Evolutionary conservation across 495 filamentous ascomycete genomes (phyloP), one percentile per base, ranked within the genome.

Genomic region (Neurospora cerealis): DNA sequence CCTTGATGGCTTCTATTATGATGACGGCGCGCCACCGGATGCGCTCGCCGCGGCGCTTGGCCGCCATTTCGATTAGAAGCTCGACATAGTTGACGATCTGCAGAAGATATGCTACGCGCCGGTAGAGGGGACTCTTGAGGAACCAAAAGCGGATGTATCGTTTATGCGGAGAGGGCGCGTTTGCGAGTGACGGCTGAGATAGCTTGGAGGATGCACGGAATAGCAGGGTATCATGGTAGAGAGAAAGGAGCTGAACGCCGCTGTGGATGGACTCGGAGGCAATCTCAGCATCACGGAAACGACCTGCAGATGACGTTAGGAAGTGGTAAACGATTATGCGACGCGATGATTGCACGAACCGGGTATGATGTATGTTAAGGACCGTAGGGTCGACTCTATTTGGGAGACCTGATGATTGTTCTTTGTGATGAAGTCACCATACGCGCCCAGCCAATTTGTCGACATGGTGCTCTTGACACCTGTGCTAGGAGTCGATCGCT

Each of bases 1-100:
- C 96, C 80, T 99, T 99, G 72, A 94, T 85, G 10, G 88, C 85
- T 83, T 99, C 96, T 34, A 98, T 87, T 4, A 96, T 78, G 11
- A 98, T 90, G n/a, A 98, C 89, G 2, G 96, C 89, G 66, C 93
- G 89, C 96, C 96, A 98, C 19, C 93, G 90, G 46, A 91, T 83
- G 78, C 89, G 92, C 82, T 98, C 93, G 41, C 93, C 87, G 73
- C 90, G 89, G 46, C 94, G 88, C 81, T 96, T 95, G 40, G 95
- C 95, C 10, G 91, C 86, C 87, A 89, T 89, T 80, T 97, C 94
- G 88, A 93, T 93, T 7, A 97, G 84, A 13, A 97, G 83, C 81
- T 97, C 94, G 1, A 94, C 96, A 79, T 98, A 98, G 75, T 94
- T 93, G 62, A 97, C 91, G 81, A 96, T 92, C 79, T 95, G 92